phyloP scores from a whole-genome alignment of 306 rosid genomes.

The Prunus persica region Prunus_persica_NCBIv2 NC_034014.1:3593501-3594000 shows the following conservation, averaged over 20 bases:
- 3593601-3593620: slow-evolving; percentile 76
- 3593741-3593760: slow-evolving; percentile 57
- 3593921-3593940: not conserved
- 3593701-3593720: slow-evolving; percentile 42
- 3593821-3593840: slow-evolving; percentile 70
- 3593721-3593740: slow-evolving; percentile 73
- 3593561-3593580: slow-evolving; percentile 83
- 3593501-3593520: slow-evolving; percentile 21
- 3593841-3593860: slow-evolving; percentile 90
- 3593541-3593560: slow-evolving; percentile 85
- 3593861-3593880: slow-evolving; percentile 57
- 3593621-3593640: slow-evolving; percentile 44
- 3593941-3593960: not conserved
- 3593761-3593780: slow-evolving; percentile 58
- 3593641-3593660: no score
- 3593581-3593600: slow-evolving; percentile 74
- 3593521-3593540: slow-evolving; percentile 78
- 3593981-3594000: slow-evolving; percentile 62
- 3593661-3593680: not conserved
- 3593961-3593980: not conserved
- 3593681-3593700: not conserved
- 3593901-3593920: not conserved
- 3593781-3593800: slow-evolving; percentile 80
- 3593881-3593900: slow-evolving; percentile 62
- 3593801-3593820: slow-evolving; percentile 51